These are phyloP conservation scores for Licmophora abbreviata DNA, from an alignment of 108 stramenopile species.

Conservation along the genomic window DNA sequence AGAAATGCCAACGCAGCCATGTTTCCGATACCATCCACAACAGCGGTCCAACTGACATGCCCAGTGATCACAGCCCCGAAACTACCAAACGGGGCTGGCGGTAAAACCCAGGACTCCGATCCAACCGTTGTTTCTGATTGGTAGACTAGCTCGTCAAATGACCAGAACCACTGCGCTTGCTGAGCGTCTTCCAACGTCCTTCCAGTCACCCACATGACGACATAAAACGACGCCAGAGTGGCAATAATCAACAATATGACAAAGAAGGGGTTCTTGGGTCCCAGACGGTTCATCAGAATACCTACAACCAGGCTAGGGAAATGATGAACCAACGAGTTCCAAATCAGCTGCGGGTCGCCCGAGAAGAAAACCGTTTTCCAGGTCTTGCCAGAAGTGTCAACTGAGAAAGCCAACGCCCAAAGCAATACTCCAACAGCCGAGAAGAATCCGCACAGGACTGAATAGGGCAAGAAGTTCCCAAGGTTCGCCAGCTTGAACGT, in stretches of 20 bases:
- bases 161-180: conserved; percentile 47
- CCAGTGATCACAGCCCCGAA: conserved; percentile 14
- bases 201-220: conserved; percentile 26
- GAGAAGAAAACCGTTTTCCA: conserved; percentile 21
- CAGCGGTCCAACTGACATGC: conserved; percentile 46
- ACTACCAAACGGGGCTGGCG: conserved; percentile 38
- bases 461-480: conserved; percentile 48
- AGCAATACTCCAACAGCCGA: conserved; percentile 54
- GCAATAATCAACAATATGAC: conserved; percentile 29
- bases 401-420: conserved; percentile 58
- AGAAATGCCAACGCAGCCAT: conserved; percentile 59
- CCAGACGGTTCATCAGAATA: conserved; percentile 33
- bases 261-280: conserved; percentile 45
- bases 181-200: conserved; percentile 42
- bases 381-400: conserved; percentile 31
- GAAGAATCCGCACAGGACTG: conserved; percentile 72
- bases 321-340: conserved; percentile 30
- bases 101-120: conserved; percentile 12
- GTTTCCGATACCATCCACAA: conserved; percentile 31
- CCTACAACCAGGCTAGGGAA: conserved; percentile 43
- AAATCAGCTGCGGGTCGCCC: conserved; percentile 14
- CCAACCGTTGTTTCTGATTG: not conserved
- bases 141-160: conserved; percentile 32
- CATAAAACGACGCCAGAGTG: conserved; percentile 33
- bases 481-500: conserved; percentile 55